phyloP scores from a whole-genome alignment of 345 rosid species.

The Toxicodendron radicans region DNA sequence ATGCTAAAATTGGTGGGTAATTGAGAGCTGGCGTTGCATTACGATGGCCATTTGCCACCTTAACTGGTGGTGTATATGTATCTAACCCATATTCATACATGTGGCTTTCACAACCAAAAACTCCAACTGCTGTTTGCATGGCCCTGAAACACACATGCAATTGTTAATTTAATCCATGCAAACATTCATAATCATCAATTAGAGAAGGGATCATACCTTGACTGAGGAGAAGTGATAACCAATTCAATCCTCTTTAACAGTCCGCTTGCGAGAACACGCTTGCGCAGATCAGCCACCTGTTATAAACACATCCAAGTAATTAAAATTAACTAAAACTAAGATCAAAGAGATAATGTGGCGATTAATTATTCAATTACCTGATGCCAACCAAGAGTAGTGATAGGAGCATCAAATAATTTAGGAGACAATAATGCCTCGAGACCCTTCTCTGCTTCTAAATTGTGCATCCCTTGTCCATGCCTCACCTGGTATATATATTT shows the following conservation, averaged over 20 bases:
- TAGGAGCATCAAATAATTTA: slow-evolving; percentile 3
- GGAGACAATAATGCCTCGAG: slow-evolving; percentile 12
- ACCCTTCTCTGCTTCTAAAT: slow-evolving; percentile 17
- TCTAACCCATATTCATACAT: slow-evolving; percentile 44
- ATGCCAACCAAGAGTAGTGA: slow-evolving; percentile 10
- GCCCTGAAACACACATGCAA: slow-evolving; percentile 41
- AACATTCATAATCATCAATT: background rate
- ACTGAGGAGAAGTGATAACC: slow-evolving; percentile 61
- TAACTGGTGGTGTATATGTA: slow-evolving; percentile 31
- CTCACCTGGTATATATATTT: slow-evolving; percentile 3
- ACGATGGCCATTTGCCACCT: slow-evolving; percentile 42
- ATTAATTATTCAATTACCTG: background rate
- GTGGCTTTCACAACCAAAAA: slow-evolving; percentile 46
- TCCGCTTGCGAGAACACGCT: slow-evolving; percentile 52
- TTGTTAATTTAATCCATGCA: background rate
- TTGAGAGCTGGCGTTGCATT: slow-evolving; percentile 43
- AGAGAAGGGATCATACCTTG: slow-evolving; percentile 39
- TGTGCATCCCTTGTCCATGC: slow-evolving; percentile 17
- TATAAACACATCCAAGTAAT: background rate
- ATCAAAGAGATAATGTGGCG: background rate
- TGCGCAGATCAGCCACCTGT: slow-evolving; percentile 62
- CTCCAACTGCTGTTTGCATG: slow-evolving; percentile 73
- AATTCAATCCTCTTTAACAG: slow-evolving; percentile 46
- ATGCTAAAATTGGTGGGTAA: slow-evolving; percentile 56
- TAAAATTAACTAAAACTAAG: too few relatives aligned